Evolutionary conservation across 306 rosid species (phyloP), one percentile per base, ranked within the genome.

Genomic region (Comarum palustre): DNA sequence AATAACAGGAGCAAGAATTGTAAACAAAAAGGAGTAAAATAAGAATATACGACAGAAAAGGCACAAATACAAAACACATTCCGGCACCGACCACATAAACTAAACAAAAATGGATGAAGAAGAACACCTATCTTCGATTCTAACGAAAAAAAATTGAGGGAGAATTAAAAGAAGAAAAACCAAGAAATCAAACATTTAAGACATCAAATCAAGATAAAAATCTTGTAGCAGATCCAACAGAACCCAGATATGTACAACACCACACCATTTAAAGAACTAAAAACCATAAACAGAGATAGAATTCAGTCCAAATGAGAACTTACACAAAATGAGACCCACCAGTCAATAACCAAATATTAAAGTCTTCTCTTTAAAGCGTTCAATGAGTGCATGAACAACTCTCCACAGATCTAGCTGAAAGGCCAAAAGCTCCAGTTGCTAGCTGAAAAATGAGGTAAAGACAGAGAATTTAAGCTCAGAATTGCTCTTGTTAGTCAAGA

Each of bases 161-260:
- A 32, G 4, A 34, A 10, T 41, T 41, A 41, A 41, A 10, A 19
- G 4, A 48, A 17, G 68, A 20, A 45, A 41, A 31, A 29, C 19
- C 32, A 50, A n/a, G 64, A n/a, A 66, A 50, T 66, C 42, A 38
- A 16, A 45, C 47, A 66, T 43, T 15, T 22, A 34, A 46, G 47
- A n/a, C 6, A 43, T 55, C 64, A 70, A 57, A 55, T 16, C 25
- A 57, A 41, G 24, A 72, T 45, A 14, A 16, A 39, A 41, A 27
- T 57, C 45, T 20, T 36, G 47, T 45, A 66, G 60, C 69, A 69
- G 76, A 80, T 82, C 76, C 68, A 60, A 66, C 48, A 47, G 57
- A 25, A 54, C 25, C 66, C 24, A 59, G 60, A 17, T 41, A 27
- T 16, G 7, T 32, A 1, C 39, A 68, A 4, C 9, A 68, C 17